Base-by-base conservation (phyloP, 768 basidiomycete species). In the Terana coerulea region DNA sequence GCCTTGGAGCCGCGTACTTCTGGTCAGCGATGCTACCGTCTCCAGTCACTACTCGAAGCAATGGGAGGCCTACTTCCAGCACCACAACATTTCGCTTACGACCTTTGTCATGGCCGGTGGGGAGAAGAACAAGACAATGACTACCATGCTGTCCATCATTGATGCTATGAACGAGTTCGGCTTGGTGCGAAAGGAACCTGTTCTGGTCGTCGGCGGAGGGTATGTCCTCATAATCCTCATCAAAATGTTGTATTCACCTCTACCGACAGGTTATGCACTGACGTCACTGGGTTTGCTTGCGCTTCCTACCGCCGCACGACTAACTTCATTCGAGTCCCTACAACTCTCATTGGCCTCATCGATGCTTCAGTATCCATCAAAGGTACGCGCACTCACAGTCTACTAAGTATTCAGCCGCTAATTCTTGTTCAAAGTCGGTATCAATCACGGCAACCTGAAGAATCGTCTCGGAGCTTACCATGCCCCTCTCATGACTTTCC, bases 121-220 rank as follows among this genome's bases (percentile, higher is more conserved):
- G 9, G 56, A 57, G 47, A 57, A 57, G 56, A 57, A 57, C 29
- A 57, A 57, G 56, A 57, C 56, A 3, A 57, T 57, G 56, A 47
- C 37, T n/a, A 57, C 56, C 9, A 57, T 57, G 56, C 47, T 57
- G 12, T 53, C 51, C 31, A 57, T 57, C 28, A 48, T 57, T 14
- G 56, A 57, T 36, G 56, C 56, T 34, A 57, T 57, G 56, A 51
- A 57, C 41, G 44, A 44, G 25, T 57, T 57, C 29, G 56, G 56
- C 15, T 15, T 57, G n/a, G 52, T 57, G n/a, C 52, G 56, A 30
- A 57, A 57, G 56, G 56, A 57, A 26, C 56, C 56, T 10, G 56
- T 57, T 25, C 47, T 57, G 15, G 56, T 53, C 10, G 56, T 57
- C 17, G 56, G 56, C 17, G 56, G 56, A 30, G 56, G 56, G 51